phyloP scores from a whole-genome alignment of 73 alveolate species.

The Blepharisma stoltei region DNA sequence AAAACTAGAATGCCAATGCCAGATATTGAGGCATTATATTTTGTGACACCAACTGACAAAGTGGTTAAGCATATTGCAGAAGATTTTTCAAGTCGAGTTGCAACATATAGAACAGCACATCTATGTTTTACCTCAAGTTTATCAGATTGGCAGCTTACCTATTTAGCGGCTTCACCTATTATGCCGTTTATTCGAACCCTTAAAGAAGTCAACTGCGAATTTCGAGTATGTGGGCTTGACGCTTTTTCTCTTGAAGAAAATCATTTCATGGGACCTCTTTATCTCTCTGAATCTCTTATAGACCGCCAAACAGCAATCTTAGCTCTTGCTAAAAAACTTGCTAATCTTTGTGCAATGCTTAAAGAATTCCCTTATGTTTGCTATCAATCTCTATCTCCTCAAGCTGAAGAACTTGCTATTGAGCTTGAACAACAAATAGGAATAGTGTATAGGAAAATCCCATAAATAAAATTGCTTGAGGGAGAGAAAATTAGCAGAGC shows the following conservation, averaged over 20 bases:
- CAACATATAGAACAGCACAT: background rate
- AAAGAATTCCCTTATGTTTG: constrained; percentile 28
- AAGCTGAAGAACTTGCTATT: constrained; percentile 9
- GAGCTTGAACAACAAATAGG: constrained; percentile 8
- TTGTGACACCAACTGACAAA: background rate
- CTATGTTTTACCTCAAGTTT: constrained; percentile 4
- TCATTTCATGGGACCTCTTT: constrained; percentile 3
- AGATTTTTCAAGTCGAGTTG: background rate
- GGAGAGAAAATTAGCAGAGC: no score
- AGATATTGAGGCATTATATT: constrained; percentile 5
- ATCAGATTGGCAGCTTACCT: background rate
- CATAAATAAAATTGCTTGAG: no score
- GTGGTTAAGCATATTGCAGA: background rate
- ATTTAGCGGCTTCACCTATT: background rate
- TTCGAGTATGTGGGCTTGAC: background rate
- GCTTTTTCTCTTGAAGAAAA: constrained; percentile 19
- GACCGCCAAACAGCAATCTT: background rate
- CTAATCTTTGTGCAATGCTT: constrained; percentile 9
- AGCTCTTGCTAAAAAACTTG: background rate
- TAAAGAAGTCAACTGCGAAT: constrained; percentile 15
- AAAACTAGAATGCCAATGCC: constrained; percentile 16
- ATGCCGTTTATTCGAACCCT: background rate
- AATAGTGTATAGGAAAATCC: background rate
- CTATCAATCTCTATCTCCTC: background rate
- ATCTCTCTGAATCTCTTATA: background rate